Percentiles rank a stretch among this genome's conserved stretches.
Conservation (phyloP, 129 eudicot genomes). For the Arctium lappa region DNA sequence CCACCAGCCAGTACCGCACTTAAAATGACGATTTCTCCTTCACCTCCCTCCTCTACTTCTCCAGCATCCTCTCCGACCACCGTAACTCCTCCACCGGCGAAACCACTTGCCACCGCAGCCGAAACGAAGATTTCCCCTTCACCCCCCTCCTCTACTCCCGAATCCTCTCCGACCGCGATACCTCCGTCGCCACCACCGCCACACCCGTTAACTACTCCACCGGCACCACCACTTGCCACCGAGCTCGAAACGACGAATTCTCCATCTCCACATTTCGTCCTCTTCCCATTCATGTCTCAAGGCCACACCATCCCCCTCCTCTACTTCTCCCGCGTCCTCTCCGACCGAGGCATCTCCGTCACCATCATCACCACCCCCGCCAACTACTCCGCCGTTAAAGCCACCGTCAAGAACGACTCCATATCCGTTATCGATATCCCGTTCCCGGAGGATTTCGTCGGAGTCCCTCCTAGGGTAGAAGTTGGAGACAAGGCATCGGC, state of each 20-base stretch:
- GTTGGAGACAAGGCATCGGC: slow-evolving; percentile 43
- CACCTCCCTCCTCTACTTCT: too few species aligned
- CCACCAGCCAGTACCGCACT: too few species aligned
- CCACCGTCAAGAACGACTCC: slow-evolving; percentile 22
- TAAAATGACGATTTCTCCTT: too few species aligned
- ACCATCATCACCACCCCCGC: slow-evolving; percentile 63
- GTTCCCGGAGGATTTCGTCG: slow-evolving; percentile 28
- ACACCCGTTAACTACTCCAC: neutral
- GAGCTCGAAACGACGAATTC: slow-evolving; percentile 10
- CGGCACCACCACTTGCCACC: neutral
- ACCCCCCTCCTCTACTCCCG: too few species aligned
- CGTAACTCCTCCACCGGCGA: neutral
- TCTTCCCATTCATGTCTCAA: slow-evolving; percentile 77
- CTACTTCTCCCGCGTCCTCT: slow-evolving; percentile 61
- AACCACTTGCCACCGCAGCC: neutral
- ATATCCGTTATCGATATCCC: slow-evolving; percentile 41
- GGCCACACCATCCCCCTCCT: slow-evolving; percentile 80
- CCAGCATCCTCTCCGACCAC: too few species aligned
- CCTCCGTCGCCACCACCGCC: neutral
- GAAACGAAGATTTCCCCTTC: slow-evolving; percentile 19
- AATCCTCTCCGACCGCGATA: too few species aligned
- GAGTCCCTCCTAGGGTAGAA: slow-evolving; percentile 41
- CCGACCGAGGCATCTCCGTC: slow-evolving; percentile 40
- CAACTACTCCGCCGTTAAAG: slow-evolving; percentile 37
- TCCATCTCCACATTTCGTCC: slow-evolving; percentile 37